phyloP scores from a whole-genome alignment of 805 yeast genomes.

The Kregervanrija delftensis region DNA sequence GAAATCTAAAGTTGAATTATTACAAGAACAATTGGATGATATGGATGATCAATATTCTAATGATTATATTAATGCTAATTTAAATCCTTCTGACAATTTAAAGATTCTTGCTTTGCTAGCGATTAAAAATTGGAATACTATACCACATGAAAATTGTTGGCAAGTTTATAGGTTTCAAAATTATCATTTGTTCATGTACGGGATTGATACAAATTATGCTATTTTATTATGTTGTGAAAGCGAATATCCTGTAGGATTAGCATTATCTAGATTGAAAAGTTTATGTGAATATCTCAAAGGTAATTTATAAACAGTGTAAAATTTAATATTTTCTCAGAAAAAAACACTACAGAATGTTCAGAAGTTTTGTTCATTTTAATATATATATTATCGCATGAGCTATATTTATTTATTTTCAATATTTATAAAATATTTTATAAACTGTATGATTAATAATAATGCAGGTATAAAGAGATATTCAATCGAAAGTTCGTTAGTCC shows the following conservation, averaged over 20 bases:
- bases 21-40: conserved; percentile 9
- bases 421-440: too few relatives aligned
- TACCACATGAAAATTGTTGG: conserved; percentile 13
- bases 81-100: conserved; percentile 25
- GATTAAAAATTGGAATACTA: conserved; percentile 22
- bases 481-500: background rate
- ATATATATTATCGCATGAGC: background rate
- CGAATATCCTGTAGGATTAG: conserved; percentile 25
- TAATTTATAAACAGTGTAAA: background rate
- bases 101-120: conserved; percentile 25
- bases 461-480: background rate
- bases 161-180: conserved; percentile 20
- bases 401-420: too few relatives aligned
- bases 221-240: conserved; percentile 23
- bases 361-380: background rate
- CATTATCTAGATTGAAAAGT: conserved; percentile 19
- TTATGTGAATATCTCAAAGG: conserved; percentile 4
- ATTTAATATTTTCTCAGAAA: background rate
- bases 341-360: background rate
- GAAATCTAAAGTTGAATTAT: conserved; percentile 4
- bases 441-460: background rate
- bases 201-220: conserved; percentile 17
- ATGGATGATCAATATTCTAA: conserved; percentile 13
- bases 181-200: conserved; percentile 18
- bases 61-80: conserved; percentile 24